Evolutionary conservation across 192 early-diverging fungal species (phyloP), one percentile per base, ranked within the genome.

Genomic region (Borealophlyctis nickersoniae): DNA sequence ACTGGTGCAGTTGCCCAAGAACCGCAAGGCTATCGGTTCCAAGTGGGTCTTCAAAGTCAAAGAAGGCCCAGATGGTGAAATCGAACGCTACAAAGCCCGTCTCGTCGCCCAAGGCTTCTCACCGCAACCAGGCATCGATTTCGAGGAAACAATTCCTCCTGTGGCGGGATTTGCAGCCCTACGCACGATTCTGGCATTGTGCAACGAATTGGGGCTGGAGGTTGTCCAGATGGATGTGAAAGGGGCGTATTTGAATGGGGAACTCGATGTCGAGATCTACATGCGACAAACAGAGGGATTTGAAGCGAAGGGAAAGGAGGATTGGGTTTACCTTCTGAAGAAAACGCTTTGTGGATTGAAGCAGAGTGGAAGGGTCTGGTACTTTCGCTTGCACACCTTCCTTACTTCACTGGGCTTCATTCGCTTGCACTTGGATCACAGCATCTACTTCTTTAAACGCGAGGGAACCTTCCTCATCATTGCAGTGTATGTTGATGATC

Each of bases 401-500:
- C 58, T 67, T 5, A 14, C 34, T 9, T 2, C 19, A 2, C 28
- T 61, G 0, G 68, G 68, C 2, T 65, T 63, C 35, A 9, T n/a
- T 35, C 28, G 14, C 2, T 29, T 31, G 2, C 16, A 31, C 3
- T 13, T 28, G 3, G 66, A 68, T 32, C 22, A 23, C 26, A 30
- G 28, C 9, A 49, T 78, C 22, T 75, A 69, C 52, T 60, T 67
- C 2, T 28, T 51, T 26, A 31, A 26, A 2, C 11, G 14, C 26
- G 54, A 49, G 1, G 26, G 16, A 1, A 22, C 26, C 23, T 19
- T 60, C 23, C 3, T 64, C 11, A 16, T 71, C 1, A 35, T 77
- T 31, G 56, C 36, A 24, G 57, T 78, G n/a, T 75, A 78, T 62
- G 76, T 74, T 4, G 76, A 75, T 49, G 72, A 77, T 59, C 29